phyloP scores from a whole-genome alignment of 2,329 filamentous ascomycete species.

The Blastomyces gilchristii region DNA sequence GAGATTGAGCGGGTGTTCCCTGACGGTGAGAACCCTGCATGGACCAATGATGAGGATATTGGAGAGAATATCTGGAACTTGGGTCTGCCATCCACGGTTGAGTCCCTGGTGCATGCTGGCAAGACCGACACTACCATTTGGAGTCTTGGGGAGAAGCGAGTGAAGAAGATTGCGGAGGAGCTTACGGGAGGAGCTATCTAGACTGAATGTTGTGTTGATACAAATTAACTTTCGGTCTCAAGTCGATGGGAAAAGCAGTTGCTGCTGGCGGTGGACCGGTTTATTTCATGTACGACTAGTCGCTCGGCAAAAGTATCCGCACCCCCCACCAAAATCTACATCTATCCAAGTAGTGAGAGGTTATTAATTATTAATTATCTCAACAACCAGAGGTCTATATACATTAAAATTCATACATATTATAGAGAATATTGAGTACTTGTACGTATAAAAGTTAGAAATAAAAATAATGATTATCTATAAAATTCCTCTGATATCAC shows the following conservation, averaged over 20 bases:
- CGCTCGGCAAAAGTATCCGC: too few species aligned
- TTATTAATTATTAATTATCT: too few species aligned
- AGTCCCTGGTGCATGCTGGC: conserved; percentile 23
- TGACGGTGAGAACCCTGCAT: conserved; percentile 41
- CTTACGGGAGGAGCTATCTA: conserved; percentile 53
- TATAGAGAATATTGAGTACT: too few species aligned
- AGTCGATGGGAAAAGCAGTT: background rate
- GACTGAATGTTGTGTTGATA: conserved; percentile 7
- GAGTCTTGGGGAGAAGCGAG: conserved; percentile 45
- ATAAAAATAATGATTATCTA: too few species aligned
- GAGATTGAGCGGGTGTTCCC: conserved; percentile 69
- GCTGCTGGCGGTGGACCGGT: background rate
- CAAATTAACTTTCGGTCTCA: background rate
- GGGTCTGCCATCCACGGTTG: conserved; percentile 36
- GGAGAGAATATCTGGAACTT: conserved; percentile 44
- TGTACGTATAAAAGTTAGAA: too few species aligned
- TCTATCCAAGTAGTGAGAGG: too few species aligned
- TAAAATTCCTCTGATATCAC: too few species aligned
- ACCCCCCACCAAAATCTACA: too few species aligned
- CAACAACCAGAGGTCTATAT: too few species aligned
- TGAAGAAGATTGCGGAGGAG: conserved; percentile 55
- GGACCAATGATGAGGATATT: conserved; percentile 33
- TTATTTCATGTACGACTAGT: background rate
- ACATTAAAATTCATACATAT: too few species aligned
- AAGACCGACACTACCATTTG: conserved; percentile 27